Evolutionary conservation across 225 moss, liverwort and hornwort species (phyloP).

Genomic region (Polytrichum formosum): DNA sequence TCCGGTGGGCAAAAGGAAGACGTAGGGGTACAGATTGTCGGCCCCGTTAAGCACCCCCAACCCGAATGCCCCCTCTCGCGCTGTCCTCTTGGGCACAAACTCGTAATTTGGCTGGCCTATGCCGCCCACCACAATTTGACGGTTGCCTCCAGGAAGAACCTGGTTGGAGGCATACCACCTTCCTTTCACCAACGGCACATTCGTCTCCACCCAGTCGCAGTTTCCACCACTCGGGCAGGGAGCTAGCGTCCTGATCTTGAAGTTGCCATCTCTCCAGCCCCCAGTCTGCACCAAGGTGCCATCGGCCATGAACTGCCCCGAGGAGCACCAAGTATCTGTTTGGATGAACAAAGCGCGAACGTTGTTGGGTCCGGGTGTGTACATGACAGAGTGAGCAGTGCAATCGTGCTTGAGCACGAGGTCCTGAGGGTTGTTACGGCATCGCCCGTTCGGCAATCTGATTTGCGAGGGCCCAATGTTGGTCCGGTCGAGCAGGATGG

Average conservation of each 20-base stretch:
- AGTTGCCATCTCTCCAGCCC: conserved; percentile 32
- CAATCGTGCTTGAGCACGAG: conserved; percentile 30
- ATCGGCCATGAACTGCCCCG: conserved; percentile 23
- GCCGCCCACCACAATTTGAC: conserved; percentile 38
- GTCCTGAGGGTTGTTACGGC: conserved; percentile 35
- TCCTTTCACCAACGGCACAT: conserved; percentile 21
- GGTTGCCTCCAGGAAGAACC: conserved; percentile 20
- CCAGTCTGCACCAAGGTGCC: conserved; percentile 30
- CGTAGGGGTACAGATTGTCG: conserved; percentile 48
- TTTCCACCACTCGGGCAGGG: conserved; percentile 10
- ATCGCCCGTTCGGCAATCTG: conserved; percentile 14
- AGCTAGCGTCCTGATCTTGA: conserved; percentile 25
- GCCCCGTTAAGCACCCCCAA: conserved; percentile 11
- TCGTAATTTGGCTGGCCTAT: conserved; percentile 21
- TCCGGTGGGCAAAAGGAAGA: conserved; percentile 37
- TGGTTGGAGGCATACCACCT: conserved; percentile 46
- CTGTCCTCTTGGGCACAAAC: conserved; percentile 27
- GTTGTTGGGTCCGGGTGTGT: conserved; percentile 10
- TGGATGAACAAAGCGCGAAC: conserved; percentile 22
- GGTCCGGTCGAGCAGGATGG: conserved; percentile 37
- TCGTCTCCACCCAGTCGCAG: conserved; percentile 38
- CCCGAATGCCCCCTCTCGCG: conserved; percentile 17
- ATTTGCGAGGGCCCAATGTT: conserved; percentile 30
- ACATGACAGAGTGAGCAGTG: conserved; percentile 40
- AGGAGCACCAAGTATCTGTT: conserved; percentile 47